Evolutionary conservation across 345 rosid species (phyloP).

Genomic region (Salix caprea): DNA sequence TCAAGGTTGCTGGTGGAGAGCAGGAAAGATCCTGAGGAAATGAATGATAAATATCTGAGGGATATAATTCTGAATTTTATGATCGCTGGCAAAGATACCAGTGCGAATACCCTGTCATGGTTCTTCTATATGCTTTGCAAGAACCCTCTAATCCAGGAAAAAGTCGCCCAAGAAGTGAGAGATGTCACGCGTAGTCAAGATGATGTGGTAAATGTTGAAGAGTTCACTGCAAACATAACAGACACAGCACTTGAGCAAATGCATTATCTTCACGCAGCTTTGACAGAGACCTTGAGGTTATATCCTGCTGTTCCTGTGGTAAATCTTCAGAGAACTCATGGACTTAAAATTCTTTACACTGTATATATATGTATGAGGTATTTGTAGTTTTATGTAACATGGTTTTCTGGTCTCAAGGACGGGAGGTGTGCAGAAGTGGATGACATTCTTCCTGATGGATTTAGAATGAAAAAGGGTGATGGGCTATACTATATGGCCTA

Average conservation of each 20-base stretch:
- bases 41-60: conserved; percentile 57
- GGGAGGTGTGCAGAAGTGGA: conserved; percentile 53
- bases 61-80: conserved; percentile 66
- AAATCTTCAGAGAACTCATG: neutral
- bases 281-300: conserved; percentile 72
- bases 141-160: conserved; percentile 66
- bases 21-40: conserved; percentile 48
- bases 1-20: conserved; percentile 58
- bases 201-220: conserved; percentile 22
- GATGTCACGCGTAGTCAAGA: conserved; percentile 28
- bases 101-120: conserved; percentile 59
- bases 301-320: conserved; percentile 66
- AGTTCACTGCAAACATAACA: conserved; percentile 36
- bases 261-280: conserved; percentile 78
- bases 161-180: conserved; percentile 49
- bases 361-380: too few relatives aligned
- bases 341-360: neutral
- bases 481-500: conserved; percentile 49
- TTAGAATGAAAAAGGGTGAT: conserved; percentile 59
- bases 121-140: conserved; percentile 73
- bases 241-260: conserved; percentile 45
- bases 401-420: conserved; percentile 36
- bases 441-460: conserved; percentile 70
- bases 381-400: neutral
- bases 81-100: conserved; percentile 74